Evolutionary conservation across 75 land plant genomes (phyloP).

Genomic region (Selaginella moellendorffii): DNA sequence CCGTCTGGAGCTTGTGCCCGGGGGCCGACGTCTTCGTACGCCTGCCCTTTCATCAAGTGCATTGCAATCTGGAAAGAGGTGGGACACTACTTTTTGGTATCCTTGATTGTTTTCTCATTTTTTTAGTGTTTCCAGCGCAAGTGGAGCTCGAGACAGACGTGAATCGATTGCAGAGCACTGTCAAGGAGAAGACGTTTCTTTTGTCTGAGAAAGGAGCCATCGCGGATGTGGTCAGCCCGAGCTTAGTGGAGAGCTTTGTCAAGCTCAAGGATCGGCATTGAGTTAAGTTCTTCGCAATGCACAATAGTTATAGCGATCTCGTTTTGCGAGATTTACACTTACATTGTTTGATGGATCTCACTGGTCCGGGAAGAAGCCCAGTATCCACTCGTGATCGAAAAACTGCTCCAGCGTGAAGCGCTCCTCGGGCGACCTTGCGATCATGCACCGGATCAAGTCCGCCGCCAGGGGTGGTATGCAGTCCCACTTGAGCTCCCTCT

Average conservation of each 20-base stretch:
- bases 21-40: conserved; percentile 72
- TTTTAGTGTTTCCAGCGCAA: conserved; percentile 37
- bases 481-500: no score
- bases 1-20: conserved; percentile 60
- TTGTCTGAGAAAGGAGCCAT: conserved; percentile 72
- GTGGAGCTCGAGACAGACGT: conserved; percentile 35
- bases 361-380: no score
- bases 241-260: conserved; percentile 47
- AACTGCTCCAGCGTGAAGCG: no score
- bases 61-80: conserved; percentile 69
- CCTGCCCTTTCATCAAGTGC: conserved; percentile 74
- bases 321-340: no score
- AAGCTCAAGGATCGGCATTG: conserved; percentile 29
- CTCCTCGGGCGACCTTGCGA: no score
- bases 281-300: no score
- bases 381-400: no score
- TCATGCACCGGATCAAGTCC: no score
- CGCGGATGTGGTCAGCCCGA: conserved; percentile 50
- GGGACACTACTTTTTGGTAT: background rate
- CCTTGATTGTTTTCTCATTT: background rate
- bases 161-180: conserved; percentile 61
- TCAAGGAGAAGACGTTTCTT: conserved; percentile 57
- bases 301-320: no score
- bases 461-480: no score
- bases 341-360: no score